A percentile compares a stretch with the other conserved stretches of the same genome.
Evolutionary conservation across 2,329 filamentous ascomycete genomes (phyloP).

Genomic region (Nemania sp.): DNA sequence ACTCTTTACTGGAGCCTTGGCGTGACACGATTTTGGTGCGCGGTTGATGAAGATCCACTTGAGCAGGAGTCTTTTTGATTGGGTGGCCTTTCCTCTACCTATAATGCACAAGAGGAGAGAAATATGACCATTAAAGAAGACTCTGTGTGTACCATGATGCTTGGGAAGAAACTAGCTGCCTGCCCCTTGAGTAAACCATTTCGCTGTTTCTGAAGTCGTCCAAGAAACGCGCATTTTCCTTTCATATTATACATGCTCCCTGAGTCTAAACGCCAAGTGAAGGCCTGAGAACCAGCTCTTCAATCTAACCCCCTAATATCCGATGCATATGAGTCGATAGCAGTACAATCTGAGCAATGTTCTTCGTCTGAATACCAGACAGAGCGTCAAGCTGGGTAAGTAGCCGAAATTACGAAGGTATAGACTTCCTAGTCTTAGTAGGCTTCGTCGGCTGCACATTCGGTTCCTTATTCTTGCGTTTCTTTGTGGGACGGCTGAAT

Average conservation of each 20-base stretch:
- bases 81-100: conserved; percentile 14
- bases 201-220: neutral
- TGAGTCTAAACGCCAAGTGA: conserved; percentile 16
- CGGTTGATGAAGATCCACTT: conserved; percentile 21
- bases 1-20: no score
- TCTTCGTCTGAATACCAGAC: neutral
- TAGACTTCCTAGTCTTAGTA: conserved; percentile 31
- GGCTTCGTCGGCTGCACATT: conserved; percentile 24
- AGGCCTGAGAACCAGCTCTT: neutral
- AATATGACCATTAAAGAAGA: neutral
- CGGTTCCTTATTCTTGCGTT: conserved; percentile 57
- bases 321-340: conserved; percentile 9
- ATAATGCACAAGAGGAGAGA: no score
- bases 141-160: no score
- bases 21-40: no score
- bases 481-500: conserved; percentile 57
- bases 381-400: neutral
- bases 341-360: conserved; percentile 10
- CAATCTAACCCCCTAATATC: neutral
- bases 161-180: no score
- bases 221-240: neutral
- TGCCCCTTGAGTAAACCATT: neutral
- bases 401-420: neutral
- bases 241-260: conserved; percentile 23
- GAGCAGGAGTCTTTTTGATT: conserved; percentile 18